A percentile compares a stretch with the other conserved stretches of the same genome.
Conservation (phyloP, 495 filamentous ascomycete species). For the Xylaria flabelliformis region DNA sequence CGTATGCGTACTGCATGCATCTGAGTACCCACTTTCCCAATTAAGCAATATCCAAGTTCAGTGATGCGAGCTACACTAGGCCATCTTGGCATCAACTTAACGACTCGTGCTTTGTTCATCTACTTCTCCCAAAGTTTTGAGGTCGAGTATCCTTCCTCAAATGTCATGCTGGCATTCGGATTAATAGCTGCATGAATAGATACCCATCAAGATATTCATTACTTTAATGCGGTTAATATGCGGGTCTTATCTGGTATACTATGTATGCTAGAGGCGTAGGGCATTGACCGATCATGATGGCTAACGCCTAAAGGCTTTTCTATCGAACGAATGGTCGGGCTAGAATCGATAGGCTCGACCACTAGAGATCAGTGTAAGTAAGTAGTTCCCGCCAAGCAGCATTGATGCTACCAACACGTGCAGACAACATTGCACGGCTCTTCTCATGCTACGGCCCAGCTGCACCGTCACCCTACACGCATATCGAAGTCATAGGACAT, state of each 20-base stretch:
- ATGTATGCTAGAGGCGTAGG: neutral
- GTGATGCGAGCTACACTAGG: neutral
- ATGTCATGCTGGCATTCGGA: neutral
- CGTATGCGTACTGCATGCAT: neutral
- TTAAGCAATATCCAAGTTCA: constrained; percentile 23
- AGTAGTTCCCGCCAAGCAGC: constrained; percentile 10
- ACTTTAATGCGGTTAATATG: neutral
- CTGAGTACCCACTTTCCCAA: constrained; percentile 18
- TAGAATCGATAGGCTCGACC: constrained; percentile 6
- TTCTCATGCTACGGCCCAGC: neutral
- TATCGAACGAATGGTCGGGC: constrained; percentile 9
- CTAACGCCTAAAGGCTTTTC: constrained; percentile 2
- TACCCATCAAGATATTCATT: neutral
- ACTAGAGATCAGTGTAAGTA: neutral
- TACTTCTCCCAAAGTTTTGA: neutral
- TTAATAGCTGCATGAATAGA: neutral
- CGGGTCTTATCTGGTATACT: neutral
- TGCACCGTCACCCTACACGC: constrained; percentile 8
- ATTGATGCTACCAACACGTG: constrained; percentile 7
- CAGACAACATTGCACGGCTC: neutral
- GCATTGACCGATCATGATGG: neutral
- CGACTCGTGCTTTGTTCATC: neutral
- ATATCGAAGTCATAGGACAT: neutral
- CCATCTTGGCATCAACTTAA: neutral
- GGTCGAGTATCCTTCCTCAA: neutral